A percentile compares a stretch with the other conserved stretches of the same genome.
phyloP scores from a whole-genome alignment of 257 asterid species.

The Solanum appendiculatum region DNA sequence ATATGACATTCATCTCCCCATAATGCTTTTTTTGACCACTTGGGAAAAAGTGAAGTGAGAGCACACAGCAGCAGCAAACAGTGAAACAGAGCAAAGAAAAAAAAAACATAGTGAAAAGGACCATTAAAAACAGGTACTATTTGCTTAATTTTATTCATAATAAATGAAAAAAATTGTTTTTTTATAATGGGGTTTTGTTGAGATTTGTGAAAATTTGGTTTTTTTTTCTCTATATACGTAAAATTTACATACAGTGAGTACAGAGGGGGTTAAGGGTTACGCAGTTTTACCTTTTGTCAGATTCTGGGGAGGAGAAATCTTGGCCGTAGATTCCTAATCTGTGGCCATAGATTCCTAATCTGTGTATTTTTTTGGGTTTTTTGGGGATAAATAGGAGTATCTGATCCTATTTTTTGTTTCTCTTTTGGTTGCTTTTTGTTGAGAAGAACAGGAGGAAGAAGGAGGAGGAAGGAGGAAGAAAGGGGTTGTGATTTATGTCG shows the following conservation, averaged over 20 bases:
- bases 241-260: slow-evolving; percentile 4
- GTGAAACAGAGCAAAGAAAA: not conserved
- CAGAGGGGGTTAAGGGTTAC: not conserved
- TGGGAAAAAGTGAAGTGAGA: slow-evolving; percentile 16
- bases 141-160: not conserved
- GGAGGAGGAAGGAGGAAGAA: slow-evolving; percentile 3
- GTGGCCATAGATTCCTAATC: slow-evolving; percentile 59
- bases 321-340: slow-evolving; percentile 62
- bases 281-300: slow-evolving; percentile 7
- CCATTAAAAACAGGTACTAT: not conserved
- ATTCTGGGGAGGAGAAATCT: slow-evolving; percentile 10
- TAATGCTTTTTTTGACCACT: slow-evolving; percentile 27
- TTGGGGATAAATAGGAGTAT: slow-evolving; percentile 11
- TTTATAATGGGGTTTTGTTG: not conserved
- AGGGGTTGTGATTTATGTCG: slow-evolving; percentile 63
- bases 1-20: slow-evolving; percentile 1
- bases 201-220: not conserved
- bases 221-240: not conserved
- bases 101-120: not conserved
- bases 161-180: not conserved
- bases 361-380: not conserved
- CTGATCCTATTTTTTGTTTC: slow-evolving; percentile 22
- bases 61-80: not conserved
- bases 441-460: not conserved
- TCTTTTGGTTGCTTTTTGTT: not conserved